Base-by-base conservation (phyloP, 108 stramenopile genomes). In the Poteriospumella lacustris region DNA sequence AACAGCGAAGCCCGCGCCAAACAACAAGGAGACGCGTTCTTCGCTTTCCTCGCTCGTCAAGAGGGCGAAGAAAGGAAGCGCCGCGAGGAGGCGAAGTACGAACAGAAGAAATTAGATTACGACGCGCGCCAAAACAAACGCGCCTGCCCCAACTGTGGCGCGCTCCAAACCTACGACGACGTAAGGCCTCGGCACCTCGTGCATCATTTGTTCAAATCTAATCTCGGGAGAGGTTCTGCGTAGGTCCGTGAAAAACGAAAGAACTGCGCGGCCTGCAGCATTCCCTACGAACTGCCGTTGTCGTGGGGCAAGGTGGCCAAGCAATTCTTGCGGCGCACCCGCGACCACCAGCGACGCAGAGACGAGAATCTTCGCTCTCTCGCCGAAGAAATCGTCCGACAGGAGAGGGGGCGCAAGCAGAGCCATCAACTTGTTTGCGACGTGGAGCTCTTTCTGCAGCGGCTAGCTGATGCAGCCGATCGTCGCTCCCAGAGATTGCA, bases 241-340 rank as follows among this genome's bases (percentile, higher is more conserved):
- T 59, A 79, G 79, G 81, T 81, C 12, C 73, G 68, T 39, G 82
- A 83, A 42, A 82, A 82, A 52, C 82, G 82, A 1, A 83, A 83
- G 78, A 39, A 0, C 5, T 83, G 82, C 42, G 80, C 82, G 1
- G 81, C 80, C 40, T 83, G 82, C 52, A 68, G 81, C 28, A 40
- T 73, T 39, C 60, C 29, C 1, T 83, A 83, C 33, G 67, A 70
- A 1, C 70, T 43, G 15, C 77, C 77, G 9, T 41, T 38, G 40
- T 43, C 78, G 2, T 83, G 82, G 82, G 81, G 79, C 0, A 2
- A 33, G 1, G 82, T 82, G 15, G 34, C 58, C 5, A 78, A 81
- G 78, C 19, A 68, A 36, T 68, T 68, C 39, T 67, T 52, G 47
- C 47, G 19, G 47, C 47, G 19, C 15, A 52, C 19, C 47, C 15